A percentile compares a stretch with the other conserved stretches of the same genome.
Conservation (phyloP, 1,284 basidiomycete species). For the Hemileia vastatrix region DNA sequence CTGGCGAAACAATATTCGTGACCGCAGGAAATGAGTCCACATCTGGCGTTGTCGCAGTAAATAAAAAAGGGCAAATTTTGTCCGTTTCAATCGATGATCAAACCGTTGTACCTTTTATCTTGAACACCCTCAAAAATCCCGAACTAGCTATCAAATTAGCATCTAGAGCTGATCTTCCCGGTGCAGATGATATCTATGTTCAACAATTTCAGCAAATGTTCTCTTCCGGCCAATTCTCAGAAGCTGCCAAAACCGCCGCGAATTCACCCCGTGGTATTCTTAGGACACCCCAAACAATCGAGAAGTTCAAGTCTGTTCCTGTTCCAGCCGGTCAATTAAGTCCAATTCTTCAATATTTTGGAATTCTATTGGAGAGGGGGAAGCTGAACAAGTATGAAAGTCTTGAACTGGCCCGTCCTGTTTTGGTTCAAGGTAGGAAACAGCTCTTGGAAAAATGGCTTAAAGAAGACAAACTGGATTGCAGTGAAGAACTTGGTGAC, state of each 20-base stretch:
- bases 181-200: constrained; percentile 93
- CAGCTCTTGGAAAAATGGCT: constrained; percentile 98
- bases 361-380: constrained; percentile 92
- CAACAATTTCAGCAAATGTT: constrained; percentile 93
- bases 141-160: constrained; percentile 98
- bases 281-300: constrained; percentile 89
- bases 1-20: constrained; percentile 98
- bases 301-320: constrained; percentile 93
- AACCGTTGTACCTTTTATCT: constrained; percentile 89
- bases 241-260: constrained; percentile 97
- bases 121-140: constrained; percentile 88
- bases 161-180: constrained; percentile 90
- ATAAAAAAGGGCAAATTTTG: constrained; percentile 98
- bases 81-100: constrained; percentile 95
- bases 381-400: constrained; percentile 96
- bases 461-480: constrained; percentile 99
- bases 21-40: constrained; percentile 90
- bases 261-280: constrained; percentile 95
- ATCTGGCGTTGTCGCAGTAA: constrained; percentile 96
- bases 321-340: constrained; percentile 81
- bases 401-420: constrained; percentile 88
- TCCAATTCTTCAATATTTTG: constrained; percentile 97
- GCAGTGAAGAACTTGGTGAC: constrained; percentile 96
- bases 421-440: constrained; percentile 92
- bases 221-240: constrained; percentile 76